Conservation (phyloP, 2,329 filamentous ascomycete species). For the Xylariaceae sp. region DNA sequence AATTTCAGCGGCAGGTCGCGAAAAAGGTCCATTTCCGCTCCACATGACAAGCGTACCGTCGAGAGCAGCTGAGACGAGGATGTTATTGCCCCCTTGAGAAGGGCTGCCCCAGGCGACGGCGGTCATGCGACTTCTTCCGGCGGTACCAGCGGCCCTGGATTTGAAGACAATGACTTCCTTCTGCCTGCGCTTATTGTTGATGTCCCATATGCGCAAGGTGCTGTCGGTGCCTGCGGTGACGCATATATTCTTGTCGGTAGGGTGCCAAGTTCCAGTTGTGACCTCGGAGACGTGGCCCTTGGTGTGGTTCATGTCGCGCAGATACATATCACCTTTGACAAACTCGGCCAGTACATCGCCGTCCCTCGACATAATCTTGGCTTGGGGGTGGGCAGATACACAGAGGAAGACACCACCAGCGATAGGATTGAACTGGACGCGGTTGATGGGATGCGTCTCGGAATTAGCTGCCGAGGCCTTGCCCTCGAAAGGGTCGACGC, state of each 20-base stretch:
- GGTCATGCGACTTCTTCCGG: slow-evolving; percentile 90
- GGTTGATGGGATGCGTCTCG: slow-evolving; percentile 85
- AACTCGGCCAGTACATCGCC: slow-evolving; percentile 84
- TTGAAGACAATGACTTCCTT: slow-evolving; percentile 96
- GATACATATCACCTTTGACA: slow-evolving; percentile 96
- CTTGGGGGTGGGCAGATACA: slow-evolving; percentile 82
- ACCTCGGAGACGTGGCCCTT: slow-evolving; percentile 95
- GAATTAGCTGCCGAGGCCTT: slow-evolving; percentile 64
- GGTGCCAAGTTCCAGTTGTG: slow-evolving; percentile 86
- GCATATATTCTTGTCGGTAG: slow-evolving; percentile 76
- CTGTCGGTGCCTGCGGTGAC: slow-evolving; percentile 93
- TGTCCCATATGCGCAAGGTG: slow-evolving; percentile 93
- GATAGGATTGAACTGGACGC: slow-evolving; percentile 79
- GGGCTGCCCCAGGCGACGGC: slow-evolving; percentile 81
- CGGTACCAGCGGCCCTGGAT: slow-evolving; percentile 80
- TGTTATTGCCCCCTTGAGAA: slow-evolving; percentile 69
- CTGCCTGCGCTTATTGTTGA: slow-evolving; percentile 84
- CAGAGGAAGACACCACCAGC: slow-evolving; percentile 80
- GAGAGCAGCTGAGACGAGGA: slow-evolving; percentile 77
- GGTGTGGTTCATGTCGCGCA: slow-evolving; percentile 95
- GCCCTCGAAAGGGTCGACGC: slow-evolving; percentile 76
- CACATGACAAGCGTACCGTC: slow-evolving; percentile 93
- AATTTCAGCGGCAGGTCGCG: slow-evolving; percentile 77
- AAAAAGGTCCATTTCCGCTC: slow-evolving; percentile 81
- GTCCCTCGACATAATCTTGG: slow-evolving; percentile 84